Evolutionary conservation across 148 eudicot species (phyloP).

Genomic region (Tetragonia tetragonoides): DNA sequence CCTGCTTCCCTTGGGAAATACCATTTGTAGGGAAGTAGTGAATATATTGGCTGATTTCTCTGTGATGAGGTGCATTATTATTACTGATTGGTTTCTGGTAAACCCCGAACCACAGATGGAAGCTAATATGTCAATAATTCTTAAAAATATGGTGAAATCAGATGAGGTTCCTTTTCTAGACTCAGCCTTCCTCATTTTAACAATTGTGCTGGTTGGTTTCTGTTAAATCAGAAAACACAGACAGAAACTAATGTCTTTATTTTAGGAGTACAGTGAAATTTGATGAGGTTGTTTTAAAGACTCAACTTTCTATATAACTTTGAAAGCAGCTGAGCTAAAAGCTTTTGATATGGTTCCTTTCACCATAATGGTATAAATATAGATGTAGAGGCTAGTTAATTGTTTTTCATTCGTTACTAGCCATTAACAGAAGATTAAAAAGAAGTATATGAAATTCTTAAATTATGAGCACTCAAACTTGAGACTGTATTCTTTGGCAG

Average conservation of each 20-base stretch:
- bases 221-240: background rate
- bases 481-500: conserved; percentile 42
- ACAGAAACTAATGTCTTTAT: background rate
- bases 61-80: background rate
- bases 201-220: background rate
- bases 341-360: background rate
- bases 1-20: background rate
- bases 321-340: background rate
- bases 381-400: background rate
- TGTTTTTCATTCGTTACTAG: too few relatives aligned
- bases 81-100: background rate
- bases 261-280: background rate
- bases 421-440: background rate
- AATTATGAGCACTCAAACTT: conserved; percentile 17
- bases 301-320: background rate
- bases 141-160: background rate
- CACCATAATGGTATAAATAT: background rate
- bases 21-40: background rate
- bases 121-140: background rate
- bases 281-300: background rate
- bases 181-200: background rate
- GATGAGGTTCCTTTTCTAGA: background rate
- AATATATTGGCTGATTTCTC: conserved; percentile 1
- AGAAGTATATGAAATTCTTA: background rate
- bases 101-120: background rate